These are phyloP conservation scores for Nitzschia inconspicua DNA, from an alignment of 108 stramenopile genomes.

Conservation along the genomic window DNA sequence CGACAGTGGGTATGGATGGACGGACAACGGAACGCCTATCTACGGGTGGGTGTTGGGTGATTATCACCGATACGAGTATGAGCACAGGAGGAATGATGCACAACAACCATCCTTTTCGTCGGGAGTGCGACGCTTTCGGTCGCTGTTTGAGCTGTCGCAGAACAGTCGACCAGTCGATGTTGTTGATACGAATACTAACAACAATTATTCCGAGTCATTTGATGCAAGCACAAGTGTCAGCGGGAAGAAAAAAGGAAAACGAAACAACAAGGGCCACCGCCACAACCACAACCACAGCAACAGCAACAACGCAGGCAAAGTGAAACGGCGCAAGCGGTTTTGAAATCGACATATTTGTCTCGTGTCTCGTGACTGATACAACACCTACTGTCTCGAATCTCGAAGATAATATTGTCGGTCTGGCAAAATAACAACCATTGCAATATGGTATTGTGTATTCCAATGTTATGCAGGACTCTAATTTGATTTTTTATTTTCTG, in stretches of 20 bases:
- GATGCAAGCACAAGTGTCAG: neutral
- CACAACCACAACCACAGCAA: conserved; percentile 4
- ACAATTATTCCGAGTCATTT: no score
- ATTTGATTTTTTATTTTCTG: no score
- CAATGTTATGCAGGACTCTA: no score
- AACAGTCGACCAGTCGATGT: neutral
- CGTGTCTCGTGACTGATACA: no score
- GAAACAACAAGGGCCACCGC: neutral
- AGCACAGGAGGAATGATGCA: neutral
- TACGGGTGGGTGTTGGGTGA: conserved; percentile 69
- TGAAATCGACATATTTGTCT: no score
- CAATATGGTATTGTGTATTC: no score
- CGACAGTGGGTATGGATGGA: conserved; percentile 66
- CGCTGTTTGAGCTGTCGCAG: conserved; percentile 30
- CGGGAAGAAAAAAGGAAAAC: neutral
- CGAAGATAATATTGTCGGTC: no score
- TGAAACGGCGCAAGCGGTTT: no score
- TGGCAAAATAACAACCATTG: no score
- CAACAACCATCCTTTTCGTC: neutral
- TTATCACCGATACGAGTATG: conserved; percentile 14
- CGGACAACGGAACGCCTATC: conserved; percentile 35
- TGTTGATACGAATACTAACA: no score
- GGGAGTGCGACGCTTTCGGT: conserved; percentile 36
- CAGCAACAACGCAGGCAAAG: no score
- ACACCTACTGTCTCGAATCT: no score